These are phyloP conservation scores for Jackrogersella multiformis DNA, from an alignment of 495 filamentous ascomycete genomes.

Conservation along the genomic window DNA sequence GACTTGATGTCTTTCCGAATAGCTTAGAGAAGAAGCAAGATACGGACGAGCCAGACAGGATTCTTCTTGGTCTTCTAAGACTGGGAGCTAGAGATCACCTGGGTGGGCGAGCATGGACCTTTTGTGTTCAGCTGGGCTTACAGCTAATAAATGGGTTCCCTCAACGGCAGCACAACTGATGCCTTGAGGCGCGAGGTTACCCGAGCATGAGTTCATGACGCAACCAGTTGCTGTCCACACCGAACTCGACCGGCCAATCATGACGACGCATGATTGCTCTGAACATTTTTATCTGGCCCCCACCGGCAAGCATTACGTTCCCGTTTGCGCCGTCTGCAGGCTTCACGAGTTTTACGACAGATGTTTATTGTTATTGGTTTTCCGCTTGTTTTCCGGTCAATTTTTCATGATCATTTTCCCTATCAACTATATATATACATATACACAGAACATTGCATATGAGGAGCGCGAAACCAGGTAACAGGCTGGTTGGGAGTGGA, in stretches of 20 bases:
- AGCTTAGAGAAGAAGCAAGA: constrained; percentile 24
- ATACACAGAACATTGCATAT: constrained; percentile 40
- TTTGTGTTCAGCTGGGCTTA: constrained; percentile 30
- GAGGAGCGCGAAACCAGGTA: constrained; percentile 38
- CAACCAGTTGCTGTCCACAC: constrained; percentile 9
- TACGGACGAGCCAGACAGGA: constrained; percentile 11
- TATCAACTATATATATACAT: constrained; percentile 30
- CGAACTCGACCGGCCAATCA: constrained; percentile 28
- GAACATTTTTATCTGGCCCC: constrained; percentile 12
- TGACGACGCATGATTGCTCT: neutral
- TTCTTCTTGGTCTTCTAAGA: neutral
- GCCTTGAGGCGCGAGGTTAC: constrained; percentile 28
- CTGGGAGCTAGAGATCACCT: neutral
- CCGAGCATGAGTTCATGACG: constrained; percentile 26
- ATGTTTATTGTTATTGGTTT: constrained; percentile 30
- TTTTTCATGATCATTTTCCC: constrained; percentile 12
- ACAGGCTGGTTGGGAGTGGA: constrained; percentile 40
- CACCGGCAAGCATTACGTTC: constrained; percentile 9
- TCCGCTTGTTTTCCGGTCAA: constrained; percentile 25
- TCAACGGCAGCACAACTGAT: constrained; percentile 12
- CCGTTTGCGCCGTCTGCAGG: constrained; percentile 9
- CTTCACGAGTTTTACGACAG: constrained; percentile 35
- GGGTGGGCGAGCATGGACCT: constrained; percentile 2
- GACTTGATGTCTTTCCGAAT: constrained; percentile 40
- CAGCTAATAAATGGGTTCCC: constrained; percentile 23